phyloP scores from a whole-genome alignment of 768 basidiomycete genomes.

The Auricularia cornea region DNA sequence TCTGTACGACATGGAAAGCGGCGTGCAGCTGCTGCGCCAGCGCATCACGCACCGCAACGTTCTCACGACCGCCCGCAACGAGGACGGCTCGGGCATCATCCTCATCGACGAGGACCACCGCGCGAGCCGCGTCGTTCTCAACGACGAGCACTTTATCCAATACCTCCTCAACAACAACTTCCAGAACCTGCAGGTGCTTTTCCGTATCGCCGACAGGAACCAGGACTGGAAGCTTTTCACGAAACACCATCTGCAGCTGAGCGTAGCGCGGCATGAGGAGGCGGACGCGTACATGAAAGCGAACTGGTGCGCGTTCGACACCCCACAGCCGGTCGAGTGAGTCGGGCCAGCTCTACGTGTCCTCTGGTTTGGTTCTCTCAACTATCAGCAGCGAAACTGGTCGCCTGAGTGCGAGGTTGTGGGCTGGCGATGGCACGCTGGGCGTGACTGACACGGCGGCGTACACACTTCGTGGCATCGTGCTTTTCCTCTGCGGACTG shows the following conservation, averaged over 20 bases:
- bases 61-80: background rate
- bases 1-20: background rate
- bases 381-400: background rate
- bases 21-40: background rate
- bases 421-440: background rate
- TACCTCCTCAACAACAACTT: background rate
- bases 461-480: constrained; percentile 53
- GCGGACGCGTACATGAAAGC: background rate
- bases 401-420: background rate
- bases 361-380: too few species aligned
- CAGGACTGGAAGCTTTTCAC: background rate
- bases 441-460: background rate
- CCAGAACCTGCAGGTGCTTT: background rate
- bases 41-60: background rate
- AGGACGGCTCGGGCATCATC: background rate
- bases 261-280: background rate
- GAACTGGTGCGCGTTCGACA: background rate
- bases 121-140: background rate
- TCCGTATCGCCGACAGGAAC: background rate
- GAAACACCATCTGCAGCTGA: background rate
- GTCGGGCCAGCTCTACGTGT: too few species aligned
- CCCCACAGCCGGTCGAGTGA: background rate
- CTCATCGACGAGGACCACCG: background rate
- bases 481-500: constrained; percentile 66
- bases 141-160: background rate